phyloP scores from a whole-genome alignment of 192 early-diverging fungal species.

The Pilobolus umbonatus region DNA sequence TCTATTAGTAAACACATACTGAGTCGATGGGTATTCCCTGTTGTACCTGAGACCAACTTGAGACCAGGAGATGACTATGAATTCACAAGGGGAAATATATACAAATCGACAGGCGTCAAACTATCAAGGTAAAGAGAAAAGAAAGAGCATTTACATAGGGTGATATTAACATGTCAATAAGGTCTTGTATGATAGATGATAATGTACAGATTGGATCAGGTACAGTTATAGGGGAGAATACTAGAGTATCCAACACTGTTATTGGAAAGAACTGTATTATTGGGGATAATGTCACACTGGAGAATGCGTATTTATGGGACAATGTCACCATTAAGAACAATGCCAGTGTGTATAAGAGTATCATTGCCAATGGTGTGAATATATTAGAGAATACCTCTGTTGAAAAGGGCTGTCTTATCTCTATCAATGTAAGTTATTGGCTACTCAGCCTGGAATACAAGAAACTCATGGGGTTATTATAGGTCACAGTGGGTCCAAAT shows the following conservation, averaged over 20 bases:
- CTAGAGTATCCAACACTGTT: slow-evolving; percentile 69
- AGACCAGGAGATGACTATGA: slow-evolving; percentile 64
- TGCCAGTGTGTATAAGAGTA: slow-evolving; percentile 60
- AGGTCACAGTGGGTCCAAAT: slow-evolving; percentile 63
- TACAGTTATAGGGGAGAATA: slow-evolving; percentile 70
- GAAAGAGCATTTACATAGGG: background rate
- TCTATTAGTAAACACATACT: slow-evolving; percentile 80
- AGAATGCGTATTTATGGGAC: slow-evolving; percentile 87
- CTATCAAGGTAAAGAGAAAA: slow-evolving; percentile 52
- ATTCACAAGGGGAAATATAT: slow-evolving; percentile 75
- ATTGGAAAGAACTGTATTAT: slow-evolving; percentile 83
- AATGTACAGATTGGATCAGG: slow-evolving; percentile 79
- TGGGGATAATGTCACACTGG: slow-evolving; percentile 70
- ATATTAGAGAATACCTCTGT: slow-evolving; percentile 65
- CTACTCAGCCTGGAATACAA: background rate
- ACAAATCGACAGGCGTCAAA: slow-evolving; percentile 74
- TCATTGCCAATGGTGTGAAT: slow-evolving; percentile 69
- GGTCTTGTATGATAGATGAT: slow-evolving; percentile 62
- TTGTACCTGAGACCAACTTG: slow-evolving; percentile 87
- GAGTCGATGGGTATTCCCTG: slow-evolving; percentile 88
- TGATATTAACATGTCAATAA: slow-evolving; percentile 19
- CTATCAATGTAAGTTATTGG: slow-evolving; percentile 53
- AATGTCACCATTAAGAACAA: slow-evolving; percentile 62
- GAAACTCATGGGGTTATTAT: background rate
- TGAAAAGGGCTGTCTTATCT: slow-evolving; percentile 70